Percentiles rank a stretch among this genome's conserved stretches.
phyloP scores from a whole-genome alignment of 169 alveolate species.

The Eimeria acervulina region DNA sequence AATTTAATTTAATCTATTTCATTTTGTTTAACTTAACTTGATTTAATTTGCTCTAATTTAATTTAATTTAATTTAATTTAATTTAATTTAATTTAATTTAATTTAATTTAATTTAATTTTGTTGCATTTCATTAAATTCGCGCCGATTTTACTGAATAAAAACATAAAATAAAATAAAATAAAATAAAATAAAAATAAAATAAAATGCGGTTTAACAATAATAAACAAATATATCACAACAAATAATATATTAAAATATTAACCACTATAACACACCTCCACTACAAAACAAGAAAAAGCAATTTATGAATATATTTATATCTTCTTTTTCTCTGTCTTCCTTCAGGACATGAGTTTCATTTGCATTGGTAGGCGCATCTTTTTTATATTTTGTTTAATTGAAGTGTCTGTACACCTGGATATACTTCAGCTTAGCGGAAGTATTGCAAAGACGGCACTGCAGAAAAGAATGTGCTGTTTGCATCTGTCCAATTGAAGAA shows the following conservation, averaged over 20 bases:
- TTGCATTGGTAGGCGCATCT: slow-evolving; percentile 56
- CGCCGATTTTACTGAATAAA: background rate
- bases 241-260: too few species aligned
- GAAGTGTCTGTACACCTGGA: background rate
- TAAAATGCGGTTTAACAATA: too few species aligned
- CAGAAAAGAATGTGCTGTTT: slow-evolving; percentile 72
- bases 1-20: too few species aligned
- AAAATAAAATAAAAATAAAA: too few species aligned
- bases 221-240: too few species aligned
- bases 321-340: background rate
- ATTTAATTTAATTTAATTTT: background rate
- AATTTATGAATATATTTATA: background rate
- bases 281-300: too few species aligned
- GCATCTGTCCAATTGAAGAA: background rate
- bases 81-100: background rate
- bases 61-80: background rate
- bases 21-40: too few species aligned
- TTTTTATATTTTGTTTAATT: too few species aligned
- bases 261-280: too few species aligned
- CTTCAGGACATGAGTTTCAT: slow-evolving; percentile 73
- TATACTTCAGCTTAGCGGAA: slow-evolving; percentile 5
- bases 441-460: slow-evolving; percentile 53
- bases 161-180: too few species aligned
- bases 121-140: background rate
- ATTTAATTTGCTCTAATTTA: background rate